Evolutionary conservation across 805 yeast species (phyloP), one percentile per base, ranked within the genome.

Genomic region (Metschnikowia koreensis): DNA sequence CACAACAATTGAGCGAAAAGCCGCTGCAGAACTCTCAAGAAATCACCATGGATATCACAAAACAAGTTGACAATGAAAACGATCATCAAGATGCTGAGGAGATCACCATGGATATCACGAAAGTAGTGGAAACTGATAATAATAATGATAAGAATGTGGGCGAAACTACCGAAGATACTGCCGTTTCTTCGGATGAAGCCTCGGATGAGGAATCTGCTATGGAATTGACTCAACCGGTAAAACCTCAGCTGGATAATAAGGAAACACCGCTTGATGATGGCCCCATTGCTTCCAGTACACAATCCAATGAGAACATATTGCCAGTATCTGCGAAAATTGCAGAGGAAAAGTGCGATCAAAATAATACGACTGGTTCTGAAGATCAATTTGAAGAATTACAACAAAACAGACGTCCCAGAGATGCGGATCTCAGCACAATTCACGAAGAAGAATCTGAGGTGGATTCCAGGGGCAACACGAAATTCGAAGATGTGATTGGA

Each of bases 1-100:
- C 68, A 3, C 58, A 58, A 37, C 63, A 64, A 9, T 26, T 59
- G 26, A 37, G 7, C 17, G 17, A n/a, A 7, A 37, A 37, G 17
- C 15, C 39, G 10, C 39, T 37, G 17, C 39, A 37, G 39, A 37
- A 37, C 39, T 37, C 17, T 37, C 16, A 37, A 12, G 34, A 31
- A 12, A 12, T 31, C 34, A 12, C 34, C 34, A 12, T 31, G 34
- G 34, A 31, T 31, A 31, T 31, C 34, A 31, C 34, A 31, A 31
- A 31, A 9, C 13, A 12, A 34, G 41, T 11, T 28, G 27, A 42
- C 26, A 47, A 16, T 27, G 41, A 15, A 12, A 33, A 3, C 22
- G 22, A 22, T 22, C 22, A 22, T 22, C 22, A 22, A 22, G 22
- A 22, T 4, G 22, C 27, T 4, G 41, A 36, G 2, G 40, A 37